A percentile compares a stretch with the other conserved stretches of the same genome.
phyloP scores from a whole-genome alignment of 2,329 filamentous ascomycete species.

The Sarocladium kiliense region DNA sequence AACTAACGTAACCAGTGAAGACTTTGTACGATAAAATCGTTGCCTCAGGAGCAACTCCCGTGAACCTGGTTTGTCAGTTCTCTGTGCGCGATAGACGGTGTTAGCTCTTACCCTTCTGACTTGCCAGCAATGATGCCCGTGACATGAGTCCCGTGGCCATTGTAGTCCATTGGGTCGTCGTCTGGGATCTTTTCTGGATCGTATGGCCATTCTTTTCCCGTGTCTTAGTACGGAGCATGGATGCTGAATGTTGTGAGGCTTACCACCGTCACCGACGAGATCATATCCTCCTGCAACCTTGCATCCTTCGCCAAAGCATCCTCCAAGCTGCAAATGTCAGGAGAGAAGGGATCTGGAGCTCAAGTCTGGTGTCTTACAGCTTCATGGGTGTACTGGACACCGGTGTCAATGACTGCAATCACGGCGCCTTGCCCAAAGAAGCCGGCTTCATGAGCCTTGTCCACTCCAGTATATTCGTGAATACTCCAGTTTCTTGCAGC shows the following conservation, averaged over 20 bases:
- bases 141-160: constrained; percentile 24
- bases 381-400: constrained; percentile 19
- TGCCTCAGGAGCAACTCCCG: constrained; percentile 23
- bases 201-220: background rate
- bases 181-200: constrained; percentile 15
- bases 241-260: background rate
- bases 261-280: constrained; percentile 16
- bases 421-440: constrained; percentile 19
- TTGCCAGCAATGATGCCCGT: constrained; percentile 25
- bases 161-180: constrained; percentile 21
- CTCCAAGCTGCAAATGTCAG: constrained; percentile 16
- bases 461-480: constrained; percentile 19
- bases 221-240: background rate
- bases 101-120: constrained; percentile 10
- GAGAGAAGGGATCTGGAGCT: background rate
- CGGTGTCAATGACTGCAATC: constrained; percentile 22
- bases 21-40: constrained; percentile 23
- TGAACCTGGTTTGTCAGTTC: constrained; percentile 24
- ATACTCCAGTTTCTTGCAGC: constrained; percentile 16
- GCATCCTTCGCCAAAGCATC: constrained; percentile 18
- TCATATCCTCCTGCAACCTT: constrained; percentile 21
- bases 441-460: constrained; percentile 18
- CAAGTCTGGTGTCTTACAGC: constrained; percentile 9
- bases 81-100: background rate
- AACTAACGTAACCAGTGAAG: constrained; percentile 22